Conservation (phyloP, 2,329 filamentous ascomycete species). For the Colletotrichum tanaceti region DNA sequence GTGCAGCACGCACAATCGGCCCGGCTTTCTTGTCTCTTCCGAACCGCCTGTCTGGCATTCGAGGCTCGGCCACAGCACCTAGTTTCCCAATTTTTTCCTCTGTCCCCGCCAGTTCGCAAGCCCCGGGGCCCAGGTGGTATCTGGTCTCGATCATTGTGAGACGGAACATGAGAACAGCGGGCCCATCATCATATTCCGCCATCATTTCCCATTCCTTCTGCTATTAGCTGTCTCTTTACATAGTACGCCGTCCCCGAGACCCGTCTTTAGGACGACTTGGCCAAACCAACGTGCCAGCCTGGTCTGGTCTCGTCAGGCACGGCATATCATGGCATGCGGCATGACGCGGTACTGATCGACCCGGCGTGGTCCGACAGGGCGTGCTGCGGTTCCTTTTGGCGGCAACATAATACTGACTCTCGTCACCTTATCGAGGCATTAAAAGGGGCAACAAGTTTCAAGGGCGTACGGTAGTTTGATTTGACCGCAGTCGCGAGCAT, state of each 20-base stretch:
- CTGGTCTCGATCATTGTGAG: constrained; percentile 29
- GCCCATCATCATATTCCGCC: constrained; percentile 20
- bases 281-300: constrained; percentile 17
- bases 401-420: neutral
- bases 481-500: neutral
- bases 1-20: neutral
- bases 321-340: constrained; percentile 4
- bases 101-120: constrained; percentile 37
- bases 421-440: neutral
- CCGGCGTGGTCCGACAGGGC: neutral
- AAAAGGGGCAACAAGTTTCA: neutral
- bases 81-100: constrained; percentile 28
- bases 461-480: neutral
- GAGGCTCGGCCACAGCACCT: constrained; percentile 5
- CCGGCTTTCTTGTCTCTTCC: constrained; percentile 21
- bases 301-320: neutral
- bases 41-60: constrained; percentile 22
- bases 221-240: constrained; percentile 9
- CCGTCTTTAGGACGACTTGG: constrained; percentile 16
- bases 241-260: constrained; percentile 29
- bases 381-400: neutral
- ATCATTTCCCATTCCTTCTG: constrained; percentile 23
- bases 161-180: constrained; percentile 34
- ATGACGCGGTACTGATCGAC: neutral
- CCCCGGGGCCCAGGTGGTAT: constrained; percentile 31